Conservation (phyloP, 257 asterid species). For the Ehretia macrophylla region DNA sequence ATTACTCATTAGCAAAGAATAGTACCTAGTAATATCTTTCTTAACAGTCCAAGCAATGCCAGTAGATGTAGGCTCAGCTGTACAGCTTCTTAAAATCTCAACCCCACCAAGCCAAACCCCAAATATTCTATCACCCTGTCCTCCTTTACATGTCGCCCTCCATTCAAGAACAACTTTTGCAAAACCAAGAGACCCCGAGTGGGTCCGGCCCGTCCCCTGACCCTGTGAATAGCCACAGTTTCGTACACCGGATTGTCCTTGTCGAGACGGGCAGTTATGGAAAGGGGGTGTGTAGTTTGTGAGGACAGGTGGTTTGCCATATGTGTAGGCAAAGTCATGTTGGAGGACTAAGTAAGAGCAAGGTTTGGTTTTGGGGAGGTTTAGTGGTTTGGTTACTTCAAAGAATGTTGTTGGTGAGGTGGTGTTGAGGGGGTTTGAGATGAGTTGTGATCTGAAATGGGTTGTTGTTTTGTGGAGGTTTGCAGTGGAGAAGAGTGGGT, state of each 20-base stretch:
- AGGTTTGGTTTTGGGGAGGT: constrained; percentile 44
- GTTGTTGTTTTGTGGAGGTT: constrained; percentile 20
- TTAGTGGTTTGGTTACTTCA: constrained; percentile 54
- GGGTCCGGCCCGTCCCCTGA: no score
- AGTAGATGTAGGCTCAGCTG: constrained; percentile 58
- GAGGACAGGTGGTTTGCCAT: constrained; percentile 48
- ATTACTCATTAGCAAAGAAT: no score
- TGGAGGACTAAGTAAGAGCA: constrained; percentile 43
- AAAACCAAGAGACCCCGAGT: no score
- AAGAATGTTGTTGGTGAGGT: constrained; percentile 40
- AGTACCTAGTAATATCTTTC: no score
- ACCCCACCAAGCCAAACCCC: constrained; percentile 90
- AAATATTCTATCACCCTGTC: constrained; percentile 73
- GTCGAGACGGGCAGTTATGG: constrained; percentile 33
- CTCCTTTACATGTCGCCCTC: constrained; percentile 58
- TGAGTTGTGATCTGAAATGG: constrained; percentile 19
- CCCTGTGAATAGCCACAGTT: no score
- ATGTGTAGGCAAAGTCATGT: constrained; percentile 52
- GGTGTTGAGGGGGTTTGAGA: constrained; percentile 7
- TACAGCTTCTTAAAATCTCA: constrained; percentile 75
- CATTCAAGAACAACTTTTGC: constrained; percentile 59
- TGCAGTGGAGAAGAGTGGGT: constrained; percentile 23
- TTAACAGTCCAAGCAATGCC: no score
- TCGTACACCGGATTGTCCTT: no score
- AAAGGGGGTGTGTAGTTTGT: constrained; percentile 43